Base-by-base conservation (phyloP, 306 rosid species). In the Canavalia gladiata region DNA sequence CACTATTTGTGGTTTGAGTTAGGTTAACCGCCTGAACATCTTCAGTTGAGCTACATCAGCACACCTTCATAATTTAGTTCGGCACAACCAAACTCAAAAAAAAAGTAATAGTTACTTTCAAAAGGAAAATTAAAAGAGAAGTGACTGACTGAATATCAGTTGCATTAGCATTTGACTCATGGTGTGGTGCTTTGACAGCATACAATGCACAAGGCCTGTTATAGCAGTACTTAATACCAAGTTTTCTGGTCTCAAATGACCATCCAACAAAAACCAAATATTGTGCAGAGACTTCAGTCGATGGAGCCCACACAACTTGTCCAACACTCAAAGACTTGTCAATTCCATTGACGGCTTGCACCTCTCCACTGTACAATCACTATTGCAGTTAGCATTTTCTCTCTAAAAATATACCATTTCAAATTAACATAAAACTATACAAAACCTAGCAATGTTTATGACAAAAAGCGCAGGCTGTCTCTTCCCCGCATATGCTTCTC, bases 241-340 rank as follows among this genome's bases (percentile, higher is more conserved):
- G 97, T 80, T 95, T 95, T 85, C 99, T 91, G 10, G 84, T 80
- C 73, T 87, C 87, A 66, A 79, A 90, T 47, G 97, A 81, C 99
- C 99, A 95, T 83, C 98, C 99, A 75, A 91, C 99, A 79, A 95
- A 93, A 75, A 95, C 90, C 90, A 95, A 87, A 84, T 89, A 84
- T 56, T 89, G 90, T 33, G 76, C 52, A 43, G 79, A 82, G 80
- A 87, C 90, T 80, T 80, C 84, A 72, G 65, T 31, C 60, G 88
- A 74, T 76, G 98, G 99, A 72, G 92, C 92, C 99, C 99, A 95
- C 35, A 93, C 87, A 83, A 95, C 98, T 88, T 95, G 99, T 50
- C 99, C 99, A 71, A 86, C 89, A 75, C 97, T 95, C 88, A 95
- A 82, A 86, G 88, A 86, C 66, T 83, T 87, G 79, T 88, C 92